Evolutionary conservation across 2,329 filamentous ascomycete species (phyloP).

Genomic region (Tympanopsis confertula): DNA sequence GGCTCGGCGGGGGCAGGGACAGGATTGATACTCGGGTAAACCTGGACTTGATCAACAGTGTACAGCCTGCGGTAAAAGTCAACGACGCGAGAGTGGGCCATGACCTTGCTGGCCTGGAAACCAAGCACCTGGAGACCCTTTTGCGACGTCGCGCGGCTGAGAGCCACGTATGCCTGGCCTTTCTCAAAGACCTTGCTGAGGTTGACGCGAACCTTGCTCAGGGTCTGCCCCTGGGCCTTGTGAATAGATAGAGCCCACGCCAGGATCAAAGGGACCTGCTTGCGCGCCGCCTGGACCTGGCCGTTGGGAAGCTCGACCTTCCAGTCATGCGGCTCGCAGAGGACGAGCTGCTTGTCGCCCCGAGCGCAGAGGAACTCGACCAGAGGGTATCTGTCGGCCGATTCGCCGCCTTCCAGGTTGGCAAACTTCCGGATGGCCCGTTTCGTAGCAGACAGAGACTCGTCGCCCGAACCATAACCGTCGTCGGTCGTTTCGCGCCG

Average conservation of each 20-base stretch:
- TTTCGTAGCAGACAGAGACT: slow-evolving; percentile 30
- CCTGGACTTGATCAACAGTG: slow-evolving; percentile 57
- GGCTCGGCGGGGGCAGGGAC: no score
- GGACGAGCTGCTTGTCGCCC: slow-evolving; percentile 62
- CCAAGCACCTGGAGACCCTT: slow-evolving; percentile 75
- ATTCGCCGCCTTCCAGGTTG: not conserved
- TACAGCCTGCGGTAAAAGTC: slow-evolving; percentile 77
- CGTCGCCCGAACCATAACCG: slow-evolving; percentile 20
- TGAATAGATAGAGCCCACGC: slow-evolving; percentile 97
- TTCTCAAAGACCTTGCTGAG: slow-evolving; percentile 89
- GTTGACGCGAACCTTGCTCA: slow-evolving; percentile 90
- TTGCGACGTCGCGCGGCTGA: slow-evolving; percentile 84
- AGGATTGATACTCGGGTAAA: no score
- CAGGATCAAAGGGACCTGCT: slow-evolving; percentile 75
- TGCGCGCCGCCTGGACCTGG: slow-evolving; percentile 78
- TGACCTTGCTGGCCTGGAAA: slow-evolving; percentile 83
- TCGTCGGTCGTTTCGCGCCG: not conserved
- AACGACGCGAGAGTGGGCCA: slow-evolving; percentile 81
- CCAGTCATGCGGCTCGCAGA: slow-evolving; percentile 83
- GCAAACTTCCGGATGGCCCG: slow-evolving; percentile 34
- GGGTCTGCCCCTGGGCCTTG: slow-evolving; percentile 90
- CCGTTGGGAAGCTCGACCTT: slow-evolving; percentile 95
- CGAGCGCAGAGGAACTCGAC: slow-evolving; percentile 75
- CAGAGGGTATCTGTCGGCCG: slow-evolving; percentile 39
- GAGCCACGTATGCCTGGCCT: slow-evolving; percentile 91